Percentiles rank a stretch among this genome's conserved stretches.
Evolutionary conservation across 1,139 yeast species (phyloP).

Genomic region (Yamadazyma triangularis): DNA sequence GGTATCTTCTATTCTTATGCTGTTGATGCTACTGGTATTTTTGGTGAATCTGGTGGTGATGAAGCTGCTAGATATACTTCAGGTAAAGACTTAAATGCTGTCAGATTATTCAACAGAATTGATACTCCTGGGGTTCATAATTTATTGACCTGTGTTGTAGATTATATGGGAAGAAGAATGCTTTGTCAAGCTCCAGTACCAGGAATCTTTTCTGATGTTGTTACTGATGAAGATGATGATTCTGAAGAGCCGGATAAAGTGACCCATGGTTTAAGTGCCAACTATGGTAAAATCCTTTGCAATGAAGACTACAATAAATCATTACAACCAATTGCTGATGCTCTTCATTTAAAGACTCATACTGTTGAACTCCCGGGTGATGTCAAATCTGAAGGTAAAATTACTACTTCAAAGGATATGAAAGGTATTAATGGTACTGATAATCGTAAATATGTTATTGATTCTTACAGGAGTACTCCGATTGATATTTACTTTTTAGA

Average conservation of each 20-base stretch:
- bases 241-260: constrained; percentile 45
- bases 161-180: constrained; percentile 82
- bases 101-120: constrained; percentile 62
- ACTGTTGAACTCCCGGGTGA: constrained; percentile 34
- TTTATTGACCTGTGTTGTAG: constrained; percentile 78
- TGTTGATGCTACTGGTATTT: constrained; percentile 65
- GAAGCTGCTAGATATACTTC: constrained; percentile 84
- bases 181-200: constrained; percentile 97
- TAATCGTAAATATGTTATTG: constrained; percentile 79
- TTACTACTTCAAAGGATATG: constrained; percentile 70
- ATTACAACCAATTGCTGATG: constrained; percentile 61
- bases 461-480: constrained; percentile 80
- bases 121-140: constrained; percentile 65
- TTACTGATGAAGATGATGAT: constrained; percentile 23
- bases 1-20: constrained; percentile 87
- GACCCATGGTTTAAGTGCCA: constrained; percentile 72
- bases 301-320: constrained; percentile 50
- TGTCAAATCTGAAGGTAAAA: constrained; percentile 30
- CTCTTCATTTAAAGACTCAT: constrained; percentile 76
- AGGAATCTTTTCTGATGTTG: constrained; percentile 67
- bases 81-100: constrained; percentile 72
- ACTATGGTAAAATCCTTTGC: constrained; percentile 44
- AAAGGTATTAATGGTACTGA: constrained; percentile 88
- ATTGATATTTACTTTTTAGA: constrained; percentile 76
- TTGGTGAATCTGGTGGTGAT: constrained; percentile 67